Conservation (phyloP, 2,329 filamentous ascomycete genomes). For the Setomelanomma holmii region DNA sequence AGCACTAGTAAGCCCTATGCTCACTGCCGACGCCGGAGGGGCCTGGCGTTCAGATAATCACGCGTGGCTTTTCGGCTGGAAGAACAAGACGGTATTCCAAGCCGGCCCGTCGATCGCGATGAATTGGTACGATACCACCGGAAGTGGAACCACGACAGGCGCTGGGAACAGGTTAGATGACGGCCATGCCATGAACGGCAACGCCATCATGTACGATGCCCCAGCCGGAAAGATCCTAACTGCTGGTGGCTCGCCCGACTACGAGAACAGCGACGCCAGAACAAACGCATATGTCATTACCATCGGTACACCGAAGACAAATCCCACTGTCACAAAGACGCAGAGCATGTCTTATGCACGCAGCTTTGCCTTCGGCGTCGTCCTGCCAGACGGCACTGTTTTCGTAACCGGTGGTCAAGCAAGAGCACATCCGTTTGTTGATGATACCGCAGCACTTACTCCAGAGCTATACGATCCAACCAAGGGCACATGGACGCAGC, state of each 20-base stretch:
- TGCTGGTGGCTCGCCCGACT: slow-evolving; percentile 58
- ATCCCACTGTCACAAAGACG: slow-evolving; percentile 25
- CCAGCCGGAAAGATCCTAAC: slow-evolving; percentile 61
- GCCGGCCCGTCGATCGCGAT: slow-evolving; percentile 62
- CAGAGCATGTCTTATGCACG: slow-evolving; percentile 37
- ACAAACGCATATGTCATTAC: slow-evolving; percentile 60
- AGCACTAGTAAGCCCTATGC: slow-evolving; percentile 56
- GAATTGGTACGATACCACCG: slow-evolving; percentile 63
- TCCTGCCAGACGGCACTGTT: slow-evolving; percentile 45
- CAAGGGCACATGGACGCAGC: slow-evolving; percentile 25
- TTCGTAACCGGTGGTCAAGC: slow-evolving; percentile 41
- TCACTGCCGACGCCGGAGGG: slow-evolving; percentile 57
- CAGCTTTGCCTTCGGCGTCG: slow-evolving; percentile 35
- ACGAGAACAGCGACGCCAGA: slow-evolving; percentile 53
- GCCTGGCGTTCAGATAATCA: slow-evolving; percentile 61
- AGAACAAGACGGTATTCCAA: slow-evolving; percentile 58
- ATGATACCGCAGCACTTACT: slow-evolving; percentile 18
- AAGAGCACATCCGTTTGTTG: slow-evolving; percentile 24
- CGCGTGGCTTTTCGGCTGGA: slow-evolving; percentile 62
- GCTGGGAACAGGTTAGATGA: slow-evolving; percentile 56
- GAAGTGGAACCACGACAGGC: slow-evolving; percentile 49
- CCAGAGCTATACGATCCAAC: slow-evolving; percentile 37
- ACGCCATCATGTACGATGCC: slow-evolving; percentile 66
- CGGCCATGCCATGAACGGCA: slow-evolving; percentile 63
- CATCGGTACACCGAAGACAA: slow-evolving; percentile 44